These are phyloP conservation scores for Ogataea nakhonphanomensis DNA, from an alignment of 805 yeast species.

Conservation along the genomic window DNA sequence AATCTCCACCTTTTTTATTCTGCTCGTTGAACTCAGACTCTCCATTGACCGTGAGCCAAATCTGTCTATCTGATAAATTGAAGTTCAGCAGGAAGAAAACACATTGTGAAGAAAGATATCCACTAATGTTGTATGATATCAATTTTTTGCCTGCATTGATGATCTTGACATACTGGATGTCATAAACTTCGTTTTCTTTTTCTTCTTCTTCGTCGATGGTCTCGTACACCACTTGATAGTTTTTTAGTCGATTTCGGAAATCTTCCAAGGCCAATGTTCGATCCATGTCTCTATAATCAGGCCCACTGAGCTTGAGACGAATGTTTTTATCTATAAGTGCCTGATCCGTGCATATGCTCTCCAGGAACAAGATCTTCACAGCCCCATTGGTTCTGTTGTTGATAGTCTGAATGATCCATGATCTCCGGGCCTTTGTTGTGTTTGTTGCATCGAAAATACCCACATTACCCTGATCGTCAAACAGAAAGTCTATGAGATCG, in stretches of 20 bases:
- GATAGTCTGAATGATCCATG: conserved; percentile 38
- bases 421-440: conserved; percentile 45
- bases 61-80: conserved; percentile 35
- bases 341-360: conserved; percentile 81
- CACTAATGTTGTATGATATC: conserved; percentile 53
- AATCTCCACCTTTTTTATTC: conserved; percentile 34
- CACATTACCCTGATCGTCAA: conserved; percentile 43
- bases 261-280: conserved; percentile 75
- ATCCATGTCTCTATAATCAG: conserved; percentile 87
- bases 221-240: conserved; percentile 87
- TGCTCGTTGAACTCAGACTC: conserved; percentile 29
- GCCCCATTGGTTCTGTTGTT: conserved; percentile 31
- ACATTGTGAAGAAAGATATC: conserved; percentile 55
- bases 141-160: conserved; percentile 60
- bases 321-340: conserved; percentile 79
- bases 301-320: conserved; percentile 82
- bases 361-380: conserved; percentile 46
- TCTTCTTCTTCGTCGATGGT: conserved; percentile 67
- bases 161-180: conserved; percentile 59
- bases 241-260: conserved; percentile 73
- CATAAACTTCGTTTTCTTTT: conserved; percentile 41
- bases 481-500: conserved; percentile 41
- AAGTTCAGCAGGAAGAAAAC: conserved; percentile 49
- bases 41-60: conserved; percentile 36
- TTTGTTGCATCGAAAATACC: conserved; percentile 63